Percentiles rank a stretch among this genome's conserved stretches.
Evolutionary conservation across 148 eudicot genomes (phyloP).

Genomic region (Camellia lanceoleosa): DNA sequence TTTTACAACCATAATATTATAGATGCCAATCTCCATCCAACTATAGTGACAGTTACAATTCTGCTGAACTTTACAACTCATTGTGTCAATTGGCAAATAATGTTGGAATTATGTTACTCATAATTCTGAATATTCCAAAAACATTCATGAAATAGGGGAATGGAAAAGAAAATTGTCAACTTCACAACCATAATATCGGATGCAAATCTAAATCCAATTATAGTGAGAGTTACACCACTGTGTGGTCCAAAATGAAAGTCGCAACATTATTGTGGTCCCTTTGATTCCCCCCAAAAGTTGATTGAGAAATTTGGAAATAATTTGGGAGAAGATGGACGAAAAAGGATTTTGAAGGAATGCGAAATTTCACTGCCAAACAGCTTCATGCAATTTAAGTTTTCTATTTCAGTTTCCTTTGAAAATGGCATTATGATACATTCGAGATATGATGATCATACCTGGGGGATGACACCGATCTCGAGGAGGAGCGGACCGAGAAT

Average conservation of each 20-base stretch:
- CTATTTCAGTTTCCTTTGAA: neutral
- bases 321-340: neutral
- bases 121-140: too few relatives aligned
- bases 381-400: neutral
- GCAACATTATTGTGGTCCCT: neutral
- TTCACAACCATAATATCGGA: neutral
- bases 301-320: neutral
- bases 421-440: neutral
- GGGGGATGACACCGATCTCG: conserved; percentile 97
- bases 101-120: too few relatives aligned
- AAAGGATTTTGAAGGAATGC: neutral
- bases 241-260: conserved; percentile 9
- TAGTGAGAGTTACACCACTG: neutral
- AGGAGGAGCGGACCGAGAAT: conserved; percentile 93
- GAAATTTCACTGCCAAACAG: neutral
- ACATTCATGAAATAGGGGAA: too few relatives aligned
- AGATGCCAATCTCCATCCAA: too few relatives aligned
- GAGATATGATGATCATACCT: conserved; percentile 42
- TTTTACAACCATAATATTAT: too few relatives aligned
- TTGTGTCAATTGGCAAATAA: too few relatives aligned
- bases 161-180: neutral
- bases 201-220: neutral
- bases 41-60: too few relatives aligned
- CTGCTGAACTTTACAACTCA: too few relatives aligned
- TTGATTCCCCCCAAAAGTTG: neutral